Base-by-base conservation (phyloP, 2,329 filamentous ascomycete genomes). In the Grosmannia penicillata region DNA sequence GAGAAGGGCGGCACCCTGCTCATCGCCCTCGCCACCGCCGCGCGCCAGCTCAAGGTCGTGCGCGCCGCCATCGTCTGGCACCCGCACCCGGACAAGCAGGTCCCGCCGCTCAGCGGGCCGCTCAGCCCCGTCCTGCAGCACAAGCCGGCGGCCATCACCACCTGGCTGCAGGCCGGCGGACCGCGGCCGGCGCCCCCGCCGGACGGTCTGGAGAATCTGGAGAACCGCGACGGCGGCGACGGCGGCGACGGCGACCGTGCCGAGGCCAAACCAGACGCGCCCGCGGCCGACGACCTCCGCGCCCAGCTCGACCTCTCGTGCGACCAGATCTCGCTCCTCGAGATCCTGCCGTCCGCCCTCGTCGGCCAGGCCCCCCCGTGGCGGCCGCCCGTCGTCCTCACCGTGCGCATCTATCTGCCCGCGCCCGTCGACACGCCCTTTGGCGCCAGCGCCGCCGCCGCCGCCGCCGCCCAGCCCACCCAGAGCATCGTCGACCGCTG, bases 401-500 rank as follows among this genome's bases (percentile, higher is more conserved):
- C 80, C 1, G 70, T 87, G 23, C 84, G 85, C 43, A 81, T 80
- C 9, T 70, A 70, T 50, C 56, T 69, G 37, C 68, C 66, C 2
- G 32, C 38, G 39, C n/a, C n/a, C n/a, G n/a, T n/a, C n/a, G n/a
- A n/a, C n/a, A n/a, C n/a, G n/a, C n/a, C n/a, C n/a, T n/a, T n/a
- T n/a, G n/a, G n/a, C n/a, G n/a, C n/a, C n/a, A 57, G 58, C 45
- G 61, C 64, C 39, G 66, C 67, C 25, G 66, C 77, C 24, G 66
- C 67, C 23, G 66, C 77, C 23, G 76, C 71, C 38, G 67, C 70
- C 30, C 74, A 78, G 46, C 73, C 77, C 24, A 63, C 73, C 0
- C 75, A 81, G 48, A 93, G 78, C 47, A 71, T 87, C 29, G 66
- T 96, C 44, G 78, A 85, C 45, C 72, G 81, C 44, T 96, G 89